Evolutionary conservation across 2,329 filamentous ascomycete genomes (phyloP).

Genomic region (Chaetomium strumarium): DNA sequence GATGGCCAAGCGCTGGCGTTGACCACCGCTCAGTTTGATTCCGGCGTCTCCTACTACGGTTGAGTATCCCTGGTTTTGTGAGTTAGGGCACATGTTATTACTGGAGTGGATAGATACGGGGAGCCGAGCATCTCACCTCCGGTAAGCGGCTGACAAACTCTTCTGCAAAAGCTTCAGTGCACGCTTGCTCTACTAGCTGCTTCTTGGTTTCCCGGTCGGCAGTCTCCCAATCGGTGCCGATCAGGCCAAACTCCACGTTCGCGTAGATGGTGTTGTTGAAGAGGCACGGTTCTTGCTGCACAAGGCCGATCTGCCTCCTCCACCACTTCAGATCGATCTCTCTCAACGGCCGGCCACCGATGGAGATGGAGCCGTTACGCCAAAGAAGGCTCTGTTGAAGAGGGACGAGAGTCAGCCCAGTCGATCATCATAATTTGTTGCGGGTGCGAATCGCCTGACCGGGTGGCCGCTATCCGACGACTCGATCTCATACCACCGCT

Average conservation of each 20-base stretch:
- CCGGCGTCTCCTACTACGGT: constrained; percentile 75
- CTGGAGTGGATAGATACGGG: not conserved
- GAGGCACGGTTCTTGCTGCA: constrained; percentile 37
- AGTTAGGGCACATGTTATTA: not conserved
- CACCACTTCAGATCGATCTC: constrained; percentile 59
- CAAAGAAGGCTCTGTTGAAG: constrained; percentile 21
- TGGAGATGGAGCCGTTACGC: constrained; percentile 24
- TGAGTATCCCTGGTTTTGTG: constrained; percentile 53
- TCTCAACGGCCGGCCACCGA: constrained; percentile 24
- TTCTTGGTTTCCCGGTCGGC: constrained; percentile 38
- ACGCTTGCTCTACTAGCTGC: constrained; percentile 57
- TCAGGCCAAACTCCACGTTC: constrained; percentile 49
- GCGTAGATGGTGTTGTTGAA: constrained; percentile 44
- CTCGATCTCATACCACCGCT: constrained; percentile 63
- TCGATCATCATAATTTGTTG: too few species aligned
- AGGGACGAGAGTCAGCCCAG: not conserved
- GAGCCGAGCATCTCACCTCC: constrained; percentile 31
- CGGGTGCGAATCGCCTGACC: constrained; percentile 2
- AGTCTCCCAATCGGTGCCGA: constrained; percentile 36
- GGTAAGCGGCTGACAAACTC: constrained; percentile 63
- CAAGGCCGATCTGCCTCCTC: constrained; percentile 41
- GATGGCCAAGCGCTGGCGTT: constrained; percentile 72
- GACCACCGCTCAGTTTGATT: constrained; percentile 67
- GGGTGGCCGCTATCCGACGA: constrained; percentile 39
- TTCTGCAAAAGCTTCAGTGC: constrained; percentile 61